Evolutionary conservation across 352 stramenopile genomes (phyloP), one percentile per base, ranked within the genome.

Genomic region (Phytophthora agathidicida): DNA sequence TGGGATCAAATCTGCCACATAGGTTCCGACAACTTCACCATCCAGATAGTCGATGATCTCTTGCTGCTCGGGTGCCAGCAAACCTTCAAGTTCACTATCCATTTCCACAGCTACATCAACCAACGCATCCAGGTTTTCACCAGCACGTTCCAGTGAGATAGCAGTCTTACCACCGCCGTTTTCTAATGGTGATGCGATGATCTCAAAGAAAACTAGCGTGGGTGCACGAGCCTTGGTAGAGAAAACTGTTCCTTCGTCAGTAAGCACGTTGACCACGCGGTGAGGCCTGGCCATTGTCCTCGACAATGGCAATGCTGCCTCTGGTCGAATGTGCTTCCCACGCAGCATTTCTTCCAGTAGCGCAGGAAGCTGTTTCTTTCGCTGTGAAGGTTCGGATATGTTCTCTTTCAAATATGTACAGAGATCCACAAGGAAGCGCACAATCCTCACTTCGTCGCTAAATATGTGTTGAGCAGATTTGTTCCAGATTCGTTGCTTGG

Each of bases 141-240:
- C 47, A n/a, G n/a, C n/a, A n/a, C n/a, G n/a, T n/a, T n/a, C n/a
- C n/a, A n/a, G n/a, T n/a, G n/a, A n/a, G n/a, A n/a, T n/a, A n/a
- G n/a, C n/a, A n/a, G n/a, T n/a, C n/a, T n/a, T n/a, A n/a, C n/a
- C n/a, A 36, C 28, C 42, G 36, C 55, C 30, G 17, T 27, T 33
- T 46, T 20, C 41, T 36, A 62, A 51, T 52, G 66, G 57, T 7
- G 72, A 81, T 16, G 47, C 20, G 19, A 83, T 70, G 16, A 86
- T 60, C 46, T 91, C 81, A 60, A 87, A 89, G 42, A 80, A 81
- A 33, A 91, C 66, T n/a, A 90, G 42, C 11, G 74, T 90, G 8
- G 81, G 81, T 0, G 81, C 80, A 20, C 81, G 77, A 22, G 62
- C 80, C 37, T 89, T 89, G 3, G 81, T 91, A 5, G 77, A 88